Evolutionary conservation across 2,329 filamentous ascomycete genomes (phyloP), one percentile per base, ranked within the genome.

Genomic region (Neobulgaria alba): DNA sequence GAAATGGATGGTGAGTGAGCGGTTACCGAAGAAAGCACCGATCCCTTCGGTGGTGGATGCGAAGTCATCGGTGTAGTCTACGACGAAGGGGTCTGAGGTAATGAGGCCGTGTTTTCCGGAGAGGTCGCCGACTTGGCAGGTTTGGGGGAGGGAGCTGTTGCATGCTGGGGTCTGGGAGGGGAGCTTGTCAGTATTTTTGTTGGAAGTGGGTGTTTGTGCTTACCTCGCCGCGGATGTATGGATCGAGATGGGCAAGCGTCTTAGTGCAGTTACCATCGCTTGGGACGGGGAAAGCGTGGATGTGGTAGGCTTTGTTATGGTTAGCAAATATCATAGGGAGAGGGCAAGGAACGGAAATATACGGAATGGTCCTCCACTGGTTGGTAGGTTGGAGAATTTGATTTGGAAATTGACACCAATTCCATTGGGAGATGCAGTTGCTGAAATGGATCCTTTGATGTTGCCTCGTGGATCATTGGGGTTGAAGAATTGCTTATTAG

Each of bases 41-140:
- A 67, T 61, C 26, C 68, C 71, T 10, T 66, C 57, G 32, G 63
- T 54, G 21, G 77, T 71, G 3, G 77, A 75, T n/a, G 71, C 63
- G 55, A 69, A 84, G 16, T 63, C 58, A 55, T 85, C 80, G 43
- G 61, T 56, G 62, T 75, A 82, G 36, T 61, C 64, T 41, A 59
- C 61, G 19, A 58, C 56, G 56, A 71, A 79, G 10, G 69, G 64
- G 47, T 71, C 68, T 19, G 61, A 59, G 18, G 61, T 67, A 54
- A 84, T 72, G 45, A 69, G 68, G 47, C 82, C 82, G 54, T 82
- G 67, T 66, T 90, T 90, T 57, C 85, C 85, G 52, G 75, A 74
- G 41, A 88, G 67, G 59, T 90, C 85, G 49, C 85, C 85, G 9
- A 85, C 75, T 63, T 90, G 77, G 66, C 85, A 92, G 8, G 75